phyloP scores from a whole-genome alignment of 2,329 filamentous ascomycete species.

The Hymenoscyphus repandus region DNA sequence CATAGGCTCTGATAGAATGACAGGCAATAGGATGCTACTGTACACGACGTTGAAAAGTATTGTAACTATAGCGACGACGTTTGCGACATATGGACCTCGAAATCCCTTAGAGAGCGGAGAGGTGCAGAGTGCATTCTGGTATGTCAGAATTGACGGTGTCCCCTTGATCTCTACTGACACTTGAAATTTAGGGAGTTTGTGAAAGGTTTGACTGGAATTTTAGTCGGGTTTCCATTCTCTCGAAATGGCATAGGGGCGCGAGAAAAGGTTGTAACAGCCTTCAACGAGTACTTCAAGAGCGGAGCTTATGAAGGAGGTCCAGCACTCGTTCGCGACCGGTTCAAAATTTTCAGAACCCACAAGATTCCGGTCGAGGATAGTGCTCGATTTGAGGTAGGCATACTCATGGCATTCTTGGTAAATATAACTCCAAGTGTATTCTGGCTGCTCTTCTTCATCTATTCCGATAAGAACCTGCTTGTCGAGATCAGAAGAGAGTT shows the following conservation, averaged over 20 bases:
- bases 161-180: neutral
- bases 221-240: constrained; percentile 1
- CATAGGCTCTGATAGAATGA: too few species aligned
- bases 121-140: constrained; percentile 35
- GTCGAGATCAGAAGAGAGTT: constrained; percentile 25
- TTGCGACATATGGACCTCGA: constrained; percentile 37
- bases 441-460: constrained; percentile 37
- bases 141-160: neutral
- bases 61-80: constrained; percentile 33
- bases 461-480: constrained; percentile 31
- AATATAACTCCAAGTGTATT: constrained; percentile 37
- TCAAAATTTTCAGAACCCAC: constrained; percentile 28
- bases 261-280: constrained; percentile 31
- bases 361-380: constrained; percentile 34
- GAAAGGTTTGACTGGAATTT: neutral
- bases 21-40: constrained; percentile 25
- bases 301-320: constrained; percentile 36
- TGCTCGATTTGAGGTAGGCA: constrained; percentile 38
- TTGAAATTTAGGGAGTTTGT: neutral
- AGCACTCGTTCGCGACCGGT: constrained; percentile 33
- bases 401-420: constrained; percentile 36
- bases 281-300: constrained; percentile 36
- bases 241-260: constrained; percentile 32
- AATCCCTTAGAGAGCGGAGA: constrained; percentile 35
- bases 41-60: constrained; percentile 12